These are phyloP conservation scores for Schizosaccharomyces japonicus DNA, from an alignment of 805 yeast species.

Conservation along the genomic window DNA sequence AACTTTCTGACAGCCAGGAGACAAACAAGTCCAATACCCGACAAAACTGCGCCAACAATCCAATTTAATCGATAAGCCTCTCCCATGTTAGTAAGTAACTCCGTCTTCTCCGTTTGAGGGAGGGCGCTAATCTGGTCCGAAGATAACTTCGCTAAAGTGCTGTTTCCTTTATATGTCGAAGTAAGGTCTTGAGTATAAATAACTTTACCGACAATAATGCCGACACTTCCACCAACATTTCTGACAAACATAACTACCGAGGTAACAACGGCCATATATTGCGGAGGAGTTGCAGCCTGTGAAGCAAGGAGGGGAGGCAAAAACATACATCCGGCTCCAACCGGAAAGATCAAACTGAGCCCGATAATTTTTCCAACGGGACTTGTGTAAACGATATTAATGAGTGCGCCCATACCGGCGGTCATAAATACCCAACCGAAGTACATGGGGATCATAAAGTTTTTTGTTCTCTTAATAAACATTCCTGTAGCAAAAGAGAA, in stretches of 20 bases:
- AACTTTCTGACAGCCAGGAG: no score
- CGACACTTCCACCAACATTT: constrained; percentile 15
- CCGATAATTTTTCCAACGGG: neutral
- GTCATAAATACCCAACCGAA: constrained; percentile 18
- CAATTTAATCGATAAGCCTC: no score
- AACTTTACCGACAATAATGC: constrained; percentile 15
- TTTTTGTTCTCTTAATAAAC: constrained; percentile 19
- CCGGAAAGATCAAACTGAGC: constrained; percentile 17
- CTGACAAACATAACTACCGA: constrained; percentile 15
- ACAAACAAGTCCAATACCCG: no score
- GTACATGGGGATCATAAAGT: constrained; percentile 12
- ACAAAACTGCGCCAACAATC: no score
- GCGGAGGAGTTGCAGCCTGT: constrained; percentile 14
- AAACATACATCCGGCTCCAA: constrained; percentile 24
- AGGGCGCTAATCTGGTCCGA: neutral
- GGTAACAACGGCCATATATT: constrained; percentile 14
- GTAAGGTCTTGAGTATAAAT: neutral
- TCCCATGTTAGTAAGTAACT: no score
- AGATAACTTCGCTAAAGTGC: neutral
- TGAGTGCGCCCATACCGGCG: constrained; percentile 22
- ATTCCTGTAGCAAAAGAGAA: constrained; percentile 20
- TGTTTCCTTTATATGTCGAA: neutral
- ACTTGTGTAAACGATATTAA: constrained; percentile 14
- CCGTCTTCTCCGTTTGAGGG: no score
- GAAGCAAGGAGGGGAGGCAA: constrained; percentile 18